Evolutionary conservation across 2,329 filamentous ascomycete species (phyloP).

Genomic region (Hortaea sp.): DNA sequence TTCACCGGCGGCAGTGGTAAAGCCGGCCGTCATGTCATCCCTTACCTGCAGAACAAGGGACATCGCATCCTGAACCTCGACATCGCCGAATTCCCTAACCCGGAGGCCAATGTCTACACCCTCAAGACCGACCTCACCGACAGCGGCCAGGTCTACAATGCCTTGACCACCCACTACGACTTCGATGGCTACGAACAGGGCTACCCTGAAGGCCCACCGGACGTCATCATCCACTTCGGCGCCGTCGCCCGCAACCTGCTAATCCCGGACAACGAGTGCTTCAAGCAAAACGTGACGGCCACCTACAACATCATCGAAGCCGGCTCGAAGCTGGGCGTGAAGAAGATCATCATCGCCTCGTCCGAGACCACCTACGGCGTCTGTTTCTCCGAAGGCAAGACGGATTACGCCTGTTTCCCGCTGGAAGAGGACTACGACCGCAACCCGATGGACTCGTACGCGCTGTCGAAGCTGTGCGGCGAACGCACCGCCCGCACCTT

Average conservation of each 20-base stretch:
- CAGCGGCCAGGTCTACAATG: constrained; percentile 47
- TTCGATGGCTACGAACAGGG: constrained; percentile 40
- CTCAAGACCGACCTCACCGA: constrained; percentile 47
- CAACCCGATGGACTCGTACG: constrained; percentile 53
- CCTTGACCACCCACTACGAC: constrained; percentile 47
- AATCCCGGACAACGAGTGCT: constrained; percentile 51
- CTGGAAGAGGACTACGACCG: constrained; percentile 50
- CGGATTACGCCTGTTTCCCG: constrained; percentile 48
- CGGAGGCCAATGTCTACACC: constrained; percentile 37
- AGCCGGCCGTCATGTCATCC: constrained; percentile 46
- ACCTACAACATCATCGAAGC: constrained; percentile 56
- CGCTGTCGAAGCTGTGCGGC: constrained; percentile 49
- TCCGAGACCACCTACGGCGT: constrained; percentile 53
- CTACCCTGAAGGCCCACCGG: constrained; percentile 37
- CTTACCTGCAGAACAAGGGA: constrained; percentile 40
- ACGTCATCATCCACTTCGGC: constrained; percentile 54
- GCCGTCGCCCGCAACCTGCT: constrained; percentile 52
- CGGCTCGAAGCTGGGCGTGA: constrained; percentile 50
- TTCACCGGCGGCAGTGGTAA: constrained; percentile 49
- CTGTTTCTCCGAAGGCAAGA: constrained; percentile 50
- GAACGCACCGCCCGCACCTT: constrained; percentile 50
- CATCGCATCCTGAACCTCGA: constrained; percentile 47
- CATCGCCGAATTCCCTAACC: constrained; percentile 33
- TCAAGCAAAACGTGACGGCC: constrained; percentile 44
- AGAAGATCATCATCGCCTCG: constrained; percentile 52